These are phyloP conservation scores for Sarcocystis neurona DNA, from an alignment of 169 alveolate genomes.

Conservation along the genomic window DNA sequence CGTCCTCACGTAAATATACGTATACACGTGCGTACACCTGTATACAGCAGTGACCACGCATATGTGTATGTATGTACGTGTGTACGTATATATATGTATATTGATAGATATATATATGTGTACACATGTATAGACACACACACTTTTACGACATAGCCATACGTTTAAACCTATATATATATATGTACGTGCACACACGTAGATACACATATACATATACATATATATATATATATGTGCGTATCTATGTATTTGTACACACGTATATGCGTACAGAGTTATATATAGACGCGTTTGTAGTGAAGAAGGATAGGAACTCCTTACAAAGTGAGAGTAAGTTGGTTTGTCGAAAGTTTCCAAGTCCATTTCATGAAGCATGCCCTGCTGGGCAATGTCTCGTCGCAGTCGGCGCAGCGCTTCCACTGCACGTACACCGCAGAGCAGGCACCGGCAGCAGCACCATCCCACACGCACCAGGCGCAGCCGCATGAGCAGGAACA, in stretches of 20 bases:
- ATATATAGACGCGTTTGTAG: not conserved
- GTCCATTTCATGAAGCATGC: not conserved
- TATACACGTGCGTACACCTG: too few relatives aligned
- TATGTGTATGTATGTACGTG: not conserved
- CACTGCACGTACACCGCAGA: not conserved
- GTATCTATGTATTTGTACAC: not conserved
- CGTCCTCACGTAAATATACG: too few relatives aligned
- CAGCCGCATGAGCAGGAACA: too few relatives aligned
- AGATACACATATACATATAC: not conserved
- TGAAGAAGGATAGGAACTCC: not conserved
- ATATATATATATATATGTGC: not conserved
- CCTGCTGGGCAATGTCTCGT: conserved; percentile 15
- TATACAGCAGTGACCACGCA: not conserved
- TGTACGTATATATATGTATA: not conserved
- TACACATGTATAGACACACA: not conserved
- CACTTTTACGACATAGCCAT: not conserved
- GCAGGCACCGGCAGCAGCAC: not conserved
- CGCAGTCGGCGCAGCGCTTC: not conserved
- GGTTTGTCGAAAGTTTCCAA: conserved; percentile 1
- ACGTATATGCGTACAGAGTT: not conserved
- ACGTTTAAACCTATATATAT: not conserved
- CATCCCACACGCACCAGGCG: not conserved
- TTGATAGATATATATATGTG: not conserved
- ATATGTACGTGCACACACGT: not conserved
- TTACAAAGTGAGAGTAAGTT: not conserved